Conservation (phyloP, 495 filamentous ascomycete genomes). For the Tuber melanosporum region DNA sequence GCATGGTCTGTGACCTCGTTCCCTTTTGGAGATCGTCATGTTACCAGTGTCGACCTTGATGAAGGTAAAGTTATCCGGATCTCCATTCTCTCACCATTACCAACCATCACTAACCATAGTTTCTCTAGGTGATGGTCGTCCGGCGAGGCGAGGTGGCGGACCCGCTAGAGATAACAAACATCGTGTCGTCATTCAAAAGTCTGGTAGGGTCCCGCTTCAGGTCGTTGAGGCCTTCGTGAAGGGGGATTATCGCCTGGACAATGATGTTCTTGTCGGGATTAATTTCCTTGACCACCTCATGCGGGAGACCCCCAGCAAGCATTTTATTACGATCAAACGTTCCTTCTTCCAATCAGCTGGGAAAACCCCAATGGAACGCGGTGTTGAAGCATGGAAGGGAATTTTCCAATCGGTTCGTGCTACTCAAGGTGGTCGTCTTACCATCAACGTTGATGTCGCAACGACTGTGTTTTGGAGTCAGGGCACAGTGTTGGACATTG, state of each 20-base stretch:
- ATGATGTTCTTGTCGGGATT: constrained; percentile 65
- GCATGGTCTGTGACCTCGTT: constrained; percentile 36
- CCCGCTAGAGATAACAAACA: constrained; percentile 48
- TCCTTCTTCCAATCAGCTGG: constrained; percentile 60
- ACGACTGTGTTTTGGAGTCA: constrained; percentile 68
- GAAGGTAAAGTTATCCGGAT: constrained; percentile 18
- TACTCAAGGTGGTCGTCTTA: constrained; percentile 51
- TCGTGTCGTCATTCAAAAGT: constrained; percentile 53
- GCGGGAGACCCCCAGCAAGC: constrained; percentile 62
- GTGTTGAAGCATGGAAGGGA: constrained; percentile 73
- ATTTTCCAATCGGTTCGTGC: constrained; percentile 70
- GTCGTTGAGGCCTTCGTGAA: constrained; percentile 60
- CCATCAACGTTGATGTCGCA: constrained; percentile 76
- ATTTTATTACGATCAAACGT: constrained; percentile 63
- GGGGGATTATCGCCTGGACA: constrained; percentile 54
- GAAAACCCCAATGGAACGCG: constrained; percentile 48
- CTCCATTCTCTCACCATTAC: neutral
- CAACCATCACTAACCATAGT: neutral
- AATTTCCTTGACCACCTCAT: constrained; percentile 88
- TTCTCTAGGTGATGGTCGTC: neutral
- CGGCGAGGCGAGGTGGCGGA: constrained; percentile 31
- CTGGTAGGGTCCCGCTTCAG: constrained; percentile 57
- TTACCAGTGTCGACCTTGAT: constrained; percentile 60
- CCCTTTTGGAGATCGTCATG: constrained; percentile 43
- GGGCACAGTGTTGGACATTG: constrained; percentile 42